A percentile compares a stretch with the other conserved stretches of the same genome.
These are phyloP conservation scores for Chlorella vulgaris DNA, from an alignment of 139 green algal species.

Conservation along the genomic window DNA sequence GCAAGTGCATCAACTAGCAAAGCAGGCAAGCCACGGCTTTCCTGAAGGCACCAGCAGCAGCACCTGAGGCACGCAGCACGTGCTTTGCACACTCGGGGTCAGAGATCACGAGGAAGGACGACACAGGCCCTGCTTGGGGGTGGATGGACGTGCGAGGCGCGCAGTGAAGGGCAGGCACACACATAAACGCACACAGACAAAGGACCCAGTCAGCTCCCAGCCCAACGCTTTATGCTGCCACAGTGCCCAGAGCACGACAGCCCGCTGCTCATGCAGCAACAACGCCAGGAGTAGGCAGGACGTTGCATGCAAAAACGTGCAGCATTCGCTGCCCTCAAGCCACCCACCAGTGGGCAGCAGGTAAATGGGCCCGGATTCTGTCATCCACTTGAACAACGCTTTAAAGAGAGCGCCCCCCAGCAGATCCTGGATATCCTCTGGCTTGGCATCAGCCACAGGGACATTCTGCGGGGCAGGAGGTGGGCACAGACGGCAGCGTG, in stretches of 20 bases:
- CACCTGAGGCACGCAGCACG: conserved; percentile 78
- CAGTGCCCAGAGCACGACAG: too few relatives aligned
- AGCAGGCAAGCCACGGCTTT: too few relatives aligned
- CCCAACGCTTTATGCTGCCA: too few relatives aligned
- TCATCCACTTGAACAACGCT: conserved; percentile 87
- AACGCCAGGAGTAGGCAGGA: too few relatives aligned
- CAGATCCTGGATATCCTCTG: conserved; percentile 96
- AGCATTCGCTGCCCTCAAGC: too few relatives aligned
- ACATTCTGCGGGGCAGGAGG: conserved; percentile 72
- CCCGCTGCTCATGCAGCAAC: too few relatives aligned
- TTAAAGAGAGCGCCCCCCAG: conserved; percentile 97
- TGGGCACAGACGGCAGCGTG: background rate
- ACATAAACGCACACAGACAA: too few relatives aligned
- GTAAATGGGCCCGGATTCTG: conserved; percentile 93
- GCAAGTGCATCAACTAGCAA: too few relatives aligned
- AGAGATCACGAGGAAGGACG: conserved; percentile 90
- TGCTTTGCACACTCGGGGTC: conserved; percentile 94
- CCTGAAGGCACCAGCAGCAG: too few relatives aligned
- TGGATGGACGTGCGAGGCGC: background rate
- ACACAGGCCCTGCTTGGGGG: conserved; percentile 72
- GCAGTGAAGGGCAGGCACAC: background rate
- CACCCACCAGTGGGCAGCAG: conserved; percentile 81
- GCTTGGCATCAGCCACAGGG: conserved; percentile 94
- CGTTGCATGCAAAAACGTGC: too few relatives aligned
- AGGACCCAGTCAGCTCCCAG: too few relatives aligned